phyloP scores from a whole-genome alignment of 2,329 filamentous ascomycete species.

The Polytolypa hystricis region DNA sequence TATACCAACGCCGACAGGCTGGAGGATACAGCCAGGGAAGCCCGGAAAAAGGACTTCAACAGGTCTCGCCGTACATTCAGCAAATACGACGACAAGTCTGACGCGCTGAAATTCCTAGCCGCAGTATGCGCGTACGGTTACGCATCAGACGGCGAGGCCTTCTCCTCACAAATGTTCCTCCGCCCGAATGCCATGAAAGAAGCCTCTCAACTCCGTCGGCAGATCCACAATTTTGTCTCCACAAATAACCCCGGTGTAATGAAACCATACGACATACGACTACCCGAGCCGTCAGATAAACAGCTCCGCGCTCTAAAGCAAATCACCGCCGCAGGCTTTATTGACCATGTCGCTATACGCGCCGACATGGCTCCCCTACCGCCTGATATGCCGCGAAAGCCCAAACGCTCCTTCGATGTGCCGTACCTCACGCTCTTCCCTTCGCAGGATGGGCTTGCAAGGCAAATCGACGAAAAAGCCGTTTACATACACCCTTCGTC shows the following conservation, averaged over 20 bases:
- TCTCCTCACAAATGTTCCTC: slow-evolving; percentile 76
- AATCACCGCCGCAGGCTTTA: slow-evolving; percentile 82
- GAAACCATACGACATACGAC: slow-evolving; percentile 31
- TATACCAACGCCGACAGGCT: slow-evolving; percentile 56
- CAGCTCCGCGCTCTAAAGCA: slow-evolving; percentile 76
- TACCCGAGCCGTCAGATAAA: slow-evolving; percentile 53
- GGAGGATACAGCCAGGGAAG: slow-evolving; percentile 58
- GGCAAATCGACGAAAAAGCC: slow-evolving; percentile 47
- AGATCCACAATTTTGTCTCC: slow-evolving; percentile 71
- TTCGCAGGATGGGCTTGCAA: slow-evolving; percentile 37
- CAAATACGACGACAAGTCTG: slow-evolving; percentile 68
- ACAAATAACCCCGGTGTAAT: slow-evolving; percentile 52
- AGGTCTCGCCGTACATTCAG: slow-evolving; percentile 68
- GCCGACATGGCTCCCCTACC: slow-evolving; percentile 72
- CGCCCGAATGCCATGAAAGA: slow-evolving; percentile 80
- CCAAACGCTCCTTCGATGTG: slow-evolving; percentile 79
- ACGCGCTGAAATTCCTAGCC: slow-evolving; percentile 82
- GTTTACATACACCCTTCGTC: slow-evolving; percentile 86
- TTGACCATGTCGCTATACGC: slow-evolving; percentile 88
- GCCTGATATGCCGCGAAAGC: slow-evolving; percentile 55
- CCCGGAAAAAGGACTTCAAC: slow-evolving; percentile 54
- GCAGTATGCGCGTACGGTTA: slow-evolving; percentile 80
- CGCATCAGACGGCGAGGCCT: slow-evolving; percentile 52
- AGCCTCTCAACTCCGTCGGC: slow-evolving; percentile 67
- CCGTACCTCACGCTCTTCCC: slow-evolving; percentile 80